A percentile compares a stretch with the other conserved stretches of the same genome.
phyloP scores from a whole-genome alignment of 2,329 filamentous ascomycete genomes.

The Trichophyton schoenleinii region DNA sequence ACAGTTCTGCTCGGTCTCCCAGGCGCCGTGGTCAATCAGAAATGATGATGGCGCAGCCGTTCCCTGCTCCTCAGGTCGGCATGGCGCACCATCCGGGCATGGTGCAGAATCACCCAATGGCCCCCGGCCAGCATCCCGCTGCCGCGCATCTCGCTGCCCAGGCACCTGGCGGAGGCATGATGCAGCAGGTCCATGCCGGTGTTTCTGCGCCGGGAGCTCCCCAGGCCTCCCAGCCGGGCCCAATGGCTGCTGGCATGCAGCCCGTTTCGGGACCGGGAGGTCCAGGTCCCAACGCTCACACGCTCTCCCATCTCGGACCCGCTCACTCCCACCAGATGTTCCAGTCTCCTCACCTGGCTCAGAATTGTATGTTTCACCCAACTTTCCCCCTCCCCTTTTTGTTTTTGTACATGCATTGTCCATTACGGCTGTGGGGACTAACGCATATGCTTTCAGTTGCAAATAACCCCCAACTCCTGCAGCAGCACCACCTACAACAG shows the following conservation, averaged over 20 bases:
- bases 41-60: constrained; percentile 45
- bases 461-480: constrained; percentile 35
- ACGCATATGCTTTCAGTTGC: constrained; percentile 19
- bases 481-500: constrained; percentile 23
- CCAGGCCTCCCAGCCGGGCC: constrained; percentile 49
- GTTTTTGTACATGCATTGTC: not conserved
- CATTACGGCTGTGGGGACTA: not conserved
- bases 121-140: constrained; percentile 43
- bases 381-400: not conserved
- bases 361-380: constrained; percentile 24
- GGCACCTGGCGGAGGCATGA: constrained; percentile 38
- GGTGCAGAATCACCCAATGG: constrained; percentile 50
- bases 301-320: constrained; percentile 47
- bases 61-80: constrained; percentile 45
- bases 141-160: constrained; percentile 40
- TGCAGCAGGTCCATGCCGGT: constrained; percentile 48
- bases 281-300: constrained; percentile 45
- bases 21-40: constrained; percentile 25
- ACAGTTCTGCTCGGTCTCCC: not conserved
- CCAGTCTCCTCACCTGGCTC: constrained; percentile 35
- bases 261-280: constrained; percentile 43
- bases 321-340: constrained; percentile 41
- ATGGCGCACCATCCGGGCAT: constrained; percentile 47
- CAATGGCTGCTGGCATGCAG: constrained; percentile 53
- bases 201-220: constrained; percentile 47